Conservation (phyloP, 2,329 filamentous ascomycete genomes). For the Diaporthe nobilis region DNA sequence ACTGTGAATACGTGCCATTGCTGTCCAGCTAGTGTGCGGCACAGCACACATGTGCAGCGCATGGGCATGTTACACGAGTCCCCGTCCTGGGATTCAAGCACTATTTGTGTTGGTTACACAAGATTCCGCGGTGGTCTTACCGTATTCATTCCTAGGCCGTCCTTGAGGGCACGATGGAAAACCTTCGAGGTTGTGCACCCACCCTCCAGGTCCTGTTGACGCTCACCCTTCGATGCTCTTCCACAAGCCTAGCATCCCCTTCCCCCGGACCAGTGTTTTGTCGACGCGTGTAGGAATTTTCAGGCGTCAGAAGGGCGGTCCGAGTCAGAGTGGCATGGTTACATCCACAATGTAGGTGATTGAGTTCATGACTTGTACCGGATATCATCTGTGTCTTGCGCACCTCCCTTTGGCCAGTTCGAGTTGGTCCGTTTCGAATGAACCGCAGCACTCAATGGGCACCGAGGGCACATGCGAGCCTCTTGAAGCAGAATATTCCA, state of each 20-base stretch:
- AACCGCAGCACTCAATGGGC: neutral
- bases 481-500: too few relatives aligned
- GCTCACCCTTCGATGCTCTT: neutral
- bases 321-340: neutral
- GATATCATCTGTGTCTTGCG: neutral
- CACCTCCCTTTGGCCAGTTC: neutral
- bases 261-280: neutral
- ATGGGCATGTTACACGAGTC: neutral
- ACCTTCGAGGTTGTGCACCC: neutral
- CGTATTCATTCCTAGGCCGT: neutral
- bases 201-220: neutral
- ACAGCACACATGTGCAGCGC: neutral
- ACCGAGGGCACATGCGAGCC: neutral
- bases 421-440: neutral
- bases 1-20: neutral
- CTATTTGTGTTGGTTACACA: neutral
- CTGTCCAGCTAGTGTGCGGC: conserved; percentile 1
- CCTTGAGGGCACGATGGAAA: neutral
- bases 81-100: neutral
- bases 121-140: neutral
- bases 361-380: neutral
- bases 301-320: neutral
- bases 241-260: neutral
- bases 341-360: neutral
- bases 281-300: neutral